Conservation (phyloP, 345 rosid genomes). For the Psidium friedrichsthalianum region DNA sequence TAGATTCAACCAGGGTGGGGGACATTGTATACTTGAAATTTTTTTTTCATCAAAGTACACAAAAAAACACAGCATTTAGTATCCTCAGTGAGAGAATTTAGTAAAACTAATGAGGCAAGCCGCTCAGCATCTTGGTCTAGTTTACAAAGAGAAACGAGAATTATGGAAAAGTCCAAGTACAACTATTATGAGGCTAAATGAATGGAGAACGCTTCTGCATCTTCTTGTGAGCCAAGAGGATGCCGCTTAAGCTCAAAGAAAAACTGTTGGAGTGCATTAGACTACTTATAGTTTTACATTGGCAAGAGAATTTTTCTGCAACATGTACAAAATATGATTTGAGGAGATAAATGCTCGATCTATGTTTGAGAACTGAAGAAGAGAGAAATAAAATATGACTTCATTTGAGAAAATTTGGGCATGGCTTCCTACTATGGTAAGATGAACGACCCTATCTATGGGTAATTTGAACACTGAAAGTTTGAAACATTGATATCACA, state of each 20-base stretch:
- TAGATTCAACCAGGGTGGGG: neutral
- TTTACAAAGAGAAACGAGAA: neutral
- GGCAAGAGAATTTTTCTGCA: neutral
- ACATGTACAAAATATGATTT: neutral
- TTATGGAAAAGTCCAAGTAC: neutral
- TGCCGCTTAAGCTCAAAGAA: neutral
- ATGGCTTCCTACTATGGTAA: neutral
- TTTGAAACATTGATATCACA: neutral
- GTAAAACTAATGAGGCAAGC: neutral
- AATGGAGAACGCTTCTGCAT: neutral
- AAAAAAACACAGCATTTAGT: neutral
- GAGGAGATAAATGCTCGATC: neutral
- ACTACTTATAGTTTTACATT: neutral
- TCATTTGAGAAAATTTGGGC: neutral
- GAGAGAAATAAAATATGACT: neutral
- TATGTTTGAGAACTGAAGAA: neutral
- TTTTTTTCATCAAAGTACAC: neutral
- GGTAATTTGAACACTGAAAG: neutral
- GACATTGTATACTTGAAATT: neutral
- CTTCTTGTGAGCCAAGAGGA: neutral
- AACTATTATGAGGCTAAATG: neutral
- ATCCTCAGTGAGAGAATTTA: neutral
- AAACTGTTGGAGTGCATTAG: neutral
- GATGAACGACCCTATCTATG: neutral
- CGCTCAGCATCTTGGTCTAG: neutral